Evolutionary conservation across 345 rosid genomes (phyloP), one percentile per base, ranked within the genome.

Genomic region (Ricinus communis): DNA sequence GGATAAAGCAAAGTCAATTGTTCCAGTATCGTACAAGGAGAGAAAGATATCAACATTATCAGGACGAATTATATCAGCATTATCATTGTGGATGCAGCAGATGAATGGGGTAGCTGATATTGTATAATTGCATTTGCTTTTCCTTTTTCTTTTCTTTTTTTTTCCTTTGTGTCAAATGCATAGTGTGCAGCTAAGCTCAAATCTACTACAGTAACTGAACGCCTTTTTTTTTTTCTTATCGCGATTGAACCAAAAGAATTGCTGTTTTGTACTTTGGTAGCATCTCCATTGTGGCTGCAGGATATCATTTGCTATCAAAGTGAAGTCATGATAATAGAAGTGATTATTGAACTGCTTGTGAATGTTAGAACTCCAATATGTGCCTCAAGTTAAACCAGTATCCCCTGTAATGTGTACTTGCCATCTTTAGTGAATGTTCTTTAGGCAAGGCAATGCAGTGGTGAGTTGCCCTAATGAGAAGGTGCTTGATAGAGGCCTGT

Each of bases 21-120:
- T 41, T 76, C 82, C 73, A 71, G 89, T 82, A 81, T 79, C 79
- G 79, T 65, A 71, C 28, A 80, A 75, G 83, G 88, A 81, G 75
- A 68, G 43, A 2, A 46, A 54, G n/a, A 43, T 27, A 4, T 51
- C 79, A 25, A 19, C 64, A 0, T 43, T 73, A 21, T 21, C 74
- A 0, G 63, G 63, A 52, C 71, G 11, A 9, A 54, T 78, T 22
- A 68, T 27, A 60, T 79, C 82, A 19, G 75, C 66, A 19, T 36
- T 74, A 59, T 54, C 75, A 38, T 76, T 68, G 22, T 62, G 74
- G 79, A 68, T 79, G 66, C 51, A 56, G 43, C 73, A 50, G 71
- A 68, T 66, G 45, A 66, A 71, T 49, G 55, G 65, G 62, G 51
- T 54, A 21, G 65, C 72, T 55, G n/a, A n/a, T n/a, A n/a, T n/a